These are phyloP conservation scores for Botryotinia convoluta DNA, from an alignment of 2,329 filamentous ascomycete species.

Conservation along the genomic window DNA sequence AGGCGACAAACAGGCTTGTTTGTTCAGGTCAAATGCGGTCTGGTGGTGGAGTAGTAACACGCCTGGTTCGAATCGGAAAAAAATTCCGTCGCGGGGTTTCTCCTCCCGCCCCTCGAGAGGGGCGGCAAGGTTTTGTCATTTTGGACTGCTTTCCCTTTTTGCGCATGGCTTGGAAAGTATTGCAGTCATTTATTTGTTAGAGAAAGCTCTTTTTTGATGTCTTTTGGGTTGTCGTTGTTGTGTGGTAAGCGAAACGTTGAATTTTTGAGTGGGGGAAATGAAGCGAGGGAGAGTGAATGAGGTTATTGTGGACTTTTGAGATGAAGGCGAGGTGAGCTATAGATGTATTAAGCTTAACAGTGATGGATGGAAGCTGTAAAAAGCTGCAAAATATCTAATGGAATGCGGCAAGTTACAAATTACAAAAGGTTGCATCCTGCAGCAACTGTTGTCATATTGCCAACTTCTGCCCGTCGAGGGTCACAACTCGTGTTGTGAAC, in stretches of 20 bases:
- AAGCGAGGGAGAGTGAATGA: neutral
- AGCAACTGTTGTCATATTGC: neutral
- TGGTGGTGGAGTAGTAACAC: neutral
- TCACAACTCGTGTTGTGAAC: neutral
- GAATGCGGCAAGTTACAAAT: rapidly evolving
- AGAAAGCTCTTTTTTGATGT: neutral
- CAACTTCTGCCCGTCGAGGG: neutral
- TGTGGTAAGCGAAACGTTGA: neutral
- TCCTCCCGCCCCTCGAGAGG: neutral
- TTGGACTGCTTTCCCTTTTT: neutral
- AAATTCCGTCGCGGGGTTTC: neutral
- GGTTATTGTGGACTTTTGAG: neutral
- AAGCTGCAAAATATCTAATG: neutral
- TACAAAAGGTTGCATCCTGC: neutral
- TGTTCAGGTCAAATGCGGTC: neutral
- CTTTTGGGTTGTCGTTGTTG: neutral
- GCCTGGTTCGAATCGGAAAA: neutral
- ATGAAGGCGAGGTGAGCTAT: neutral
- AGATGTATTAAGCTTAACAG: neutral
- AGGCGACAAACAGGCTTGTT: neutral
- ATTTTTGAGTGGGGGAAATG: neutral
- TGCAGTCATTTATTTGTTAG: neutral
- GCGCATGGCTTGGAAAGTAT: neutral
- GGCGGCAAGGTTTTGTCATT: neutral
- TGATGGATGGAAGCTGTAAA: neutral